A percentile compares a stretch with the other conserved stretches of the same genome.
These are phyloP conservation scores for Daldinia grandis DNA, from an alignment of 495 filamentous ascomycete genomes.

Conservation along the genomic window DNA sequence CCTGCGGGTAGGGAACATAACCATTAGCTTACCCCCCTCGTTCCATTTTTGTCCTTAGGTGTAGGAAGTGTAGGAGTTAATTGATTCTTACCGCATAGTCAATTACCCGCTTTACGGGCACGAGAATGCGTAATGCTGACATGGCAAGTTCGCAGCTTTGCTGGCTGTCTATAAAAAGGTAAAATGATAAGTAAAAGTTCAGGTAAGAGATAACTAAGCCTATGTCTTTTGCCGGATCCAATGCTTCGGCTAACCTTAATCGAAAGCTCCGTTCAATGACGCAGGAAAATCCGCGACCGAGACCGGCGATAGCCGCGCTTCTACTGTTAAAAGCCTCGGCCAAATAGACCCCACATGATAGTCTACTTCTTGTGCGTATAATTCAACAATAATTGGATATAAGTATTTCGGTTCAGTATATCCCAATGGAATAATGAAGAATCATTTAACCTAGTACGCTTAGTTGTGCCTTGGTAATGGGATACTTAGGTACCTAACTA, in stretches of 20 bases:
- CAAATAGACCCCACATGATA: slow-evolving; percentile 26
- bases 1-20: slow-evolving; percentile 58
- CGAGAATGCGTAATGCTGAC: slow-evolving; percentile 89
- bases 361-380: neutral
- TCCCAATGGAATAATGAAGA: neutral
- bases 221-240: slow-evolving; percentile 17
- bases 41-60: neutral
- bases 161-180: slow-evolving; percentile 7
- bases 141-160: slow-evolving; percentile 56
- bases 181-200: neutral
- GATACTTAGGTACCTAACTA: neutral
- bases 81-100: slow-evolving; percentile 87
- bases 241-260: slow-evolving; percentile 11
- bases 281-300: slow-evolving; percentile 43
- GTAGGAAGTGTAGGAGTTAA: neutral
- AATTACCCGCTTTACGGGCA: slow-evolving; percentile 97
- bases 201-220: slow-evolving; percentile 15
- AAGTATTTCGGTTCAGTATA: neutral
- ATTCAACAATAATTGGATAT: neutral
- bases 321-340: slow-evolving; percentile 26
- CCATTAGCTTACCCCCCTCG: slow-evolving; percentile 21
- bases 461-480: no score
- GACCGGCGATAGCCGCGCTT: slow-evolving; percentile 46
- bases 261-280: slow-evolving; percentile 35
- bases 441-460: neutral